phyloP scores from a whole-genome alignment of 2,329 filamentous ascomycete genomes.

The Claviceps lovelessii region DNA sequence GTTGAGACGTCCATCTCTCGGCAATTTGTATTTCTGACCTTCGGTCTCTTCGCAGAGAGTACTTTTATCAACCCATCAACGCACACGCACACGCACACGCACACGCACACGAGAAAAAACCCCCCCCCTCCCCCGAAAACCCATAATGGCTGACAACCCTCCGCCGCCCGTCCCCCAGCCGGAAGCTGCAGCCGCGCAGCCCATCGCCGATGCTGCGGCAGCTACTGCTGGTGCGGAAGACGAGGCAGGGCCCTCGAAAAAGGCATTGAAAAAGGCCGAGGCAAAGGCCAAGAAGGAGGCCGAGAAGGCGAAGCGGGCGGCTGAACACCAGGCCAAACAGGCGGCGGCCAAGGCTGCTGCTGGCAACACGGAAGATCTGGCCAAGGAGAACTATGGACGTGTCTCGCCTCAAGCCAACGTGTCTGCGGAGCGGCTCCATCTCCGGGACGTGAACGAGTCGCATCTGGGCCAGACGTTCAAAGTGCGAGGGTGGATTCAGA shows the following conservation, averaged over 20 bases:
- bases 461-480: constrained; percentile 57
- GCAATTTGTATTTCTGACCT: background rate
- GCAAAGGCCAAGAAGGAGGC: constrained; percentile 81
- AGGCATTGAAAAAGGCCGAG: constrained; percentile 70
- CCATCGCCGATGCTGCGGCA: background rate
- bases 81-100: background rate
- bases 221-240: background rate
- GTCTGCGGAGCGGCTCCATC: constrained; percentile 41
- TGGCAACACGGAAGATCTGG: constrained; percentile 52
- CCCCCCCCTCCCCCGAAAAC: too few species aligned
- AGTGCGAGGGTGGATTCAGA: constrained; percentile 49
- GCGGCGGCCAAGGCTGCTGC: constrained; percentile 52
- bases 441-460: constrained; percentile 49
- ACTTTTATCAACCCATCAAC: too few species aligned
- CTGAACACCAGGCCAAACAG: constrained; percentile 60
- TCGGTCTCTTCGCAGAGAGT: too few species aligned
- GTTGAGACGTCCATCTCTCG: background rate
- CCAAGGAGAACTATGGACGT: constrained; percentile 58
- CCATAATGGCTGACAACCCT: constrained; percentile 5
- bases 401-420: constrained; percentile 40
- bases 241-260: constrained; percentile 29
- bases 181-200: background rate
- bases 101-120: background rate
- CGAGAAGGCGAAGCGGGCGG: constrained; percentile 56
- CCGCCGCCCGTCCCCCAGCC: background rate